phyloP scores from a whole-genome alignment of 1,284 basidiomycete species.

The Trametes pubescens region DNA sequence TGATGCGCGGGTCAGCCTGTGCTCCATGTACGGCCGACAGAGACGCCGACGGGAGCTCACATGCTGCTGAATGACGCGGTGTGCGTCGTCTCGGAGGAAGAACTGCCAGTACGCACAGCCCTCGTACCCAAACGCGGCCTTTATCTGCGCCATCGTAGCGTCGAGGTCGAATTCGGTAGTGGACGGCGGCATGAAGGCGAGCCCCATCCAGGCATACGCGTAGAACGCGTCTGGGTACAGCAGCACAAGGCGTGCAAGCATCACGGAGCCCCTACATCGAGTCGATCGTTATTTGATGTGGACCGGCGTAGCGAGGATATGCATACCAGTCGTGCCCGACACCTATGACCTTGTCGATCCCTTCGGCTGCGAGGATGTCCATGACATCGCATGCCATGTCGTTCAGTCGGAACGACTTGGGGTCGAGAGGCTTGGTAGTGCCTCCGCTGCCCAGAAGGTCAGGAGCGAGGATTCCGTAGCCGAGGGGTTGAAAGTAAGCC shows the following conservation, averaged over 20 bases:
- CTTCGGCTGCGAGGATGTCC: constrained; percentile 53
- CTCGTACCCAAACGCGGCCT: constrained; percentile 43
- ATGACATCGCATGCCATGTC: constrained; percentile 51
- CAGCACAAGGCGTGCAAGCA: constrained; percentile 48
- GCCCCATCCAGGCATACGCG: constrained; percentile 51
- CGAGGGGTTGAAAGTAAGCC: constrained; percentile 48
- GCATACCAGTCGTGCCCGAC: constrained; percentile 57
- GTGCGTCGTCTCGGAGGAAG: constrained; percentile 43
- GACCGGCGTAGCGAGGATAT: not conserved
- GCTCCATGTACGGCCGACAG: constrained; percentile 5
- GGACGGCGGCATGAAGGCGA: constrained; percentile 47
- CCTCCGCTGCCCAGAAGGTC: constrained; percentile 58
- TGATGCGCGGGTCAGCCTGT: not conserved
- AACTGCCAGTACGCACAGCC: constrained; percentile 51
- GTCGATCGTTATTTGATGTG: not conserved
- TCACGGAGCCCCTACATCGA: constrained; percentile 46
- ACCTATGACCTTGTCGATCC: constrained; percentile 46
- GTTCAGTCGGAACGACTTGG: constrained; percentile 47
- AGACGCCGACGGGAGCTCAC: not conserved
- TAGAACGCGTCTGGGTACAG: constrained; percentile 48
- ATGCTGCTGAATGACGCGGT: constrained; percentile 40
- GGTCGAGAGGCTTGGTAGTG: constrained; percentile 55
- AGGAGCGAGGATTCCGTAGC: constrained; percentile 57
- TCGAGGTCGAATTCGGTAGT: constrained; percentile 39
- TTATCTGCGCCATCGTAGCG: constrained; percentile 35